Base-by-base conservation (phyloP, 2,329 filamentous ascomycete species). In the Elsinoe ampelina region DNA sequence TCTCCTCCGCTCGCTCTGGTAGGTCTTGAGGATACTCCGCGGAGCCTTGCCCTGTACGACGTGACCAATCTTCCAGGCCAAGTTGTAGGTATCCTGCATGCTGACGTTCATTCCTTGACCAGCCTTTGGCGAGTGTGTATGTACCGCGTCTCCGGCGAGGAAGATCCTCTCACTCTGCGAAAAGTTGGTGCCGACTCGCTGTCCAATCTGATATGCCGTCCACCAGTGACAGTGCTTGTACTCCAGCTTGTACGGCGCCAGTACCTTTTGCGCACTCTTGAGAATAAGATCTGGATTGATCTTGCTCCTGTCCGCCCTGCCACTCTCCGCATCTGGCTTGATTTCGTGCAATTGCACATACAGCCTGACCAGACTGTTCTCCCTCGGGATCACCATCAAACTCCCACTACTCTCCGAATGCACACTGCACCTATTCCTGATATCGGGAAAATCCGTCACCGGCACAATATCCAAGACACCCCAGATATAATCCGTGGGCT, bases 341-440 rank as follows among this genome's bases (percentile, higher is more conserved):
- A 64, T 60, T 59, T 69, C 69, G 55, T 68, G 64, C 32, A 70
- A 61, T 55, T 67, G 65, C 57, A 70, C 68, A 57, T 70, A 70
- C 51, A 69, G 66, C 12, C 68, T 57, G 11, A 62, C 63, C 1
- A 70, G 59, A 42, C 66, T 67, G 32, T 67, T 67, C 58, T 70
- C 68, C 20, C 68, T 58, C 1, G 86, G 86, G 58, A 91, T 90
- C 3, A 91, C 83, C 82, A 91, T 87, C 65, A 90, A 83, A n/a
- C 86, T 89, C 1, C 87, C 86, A 58, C 85, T 76, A 45, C 81
- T 77, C 71, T 67, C 64, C 3, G 85, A 88, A 68, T 89, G 86
- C 58, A 70, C 68, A 4, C 64, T 62, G 8, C 64, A 66, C 57
- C 67, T 67, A 17, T 68, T 61, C 30, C 67, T 58, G 64, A 91